Percentiles rank a stretch among this genome's conserved stretches.
Conservation (phyloP, 257 asterid species). For the Paraleonurus japonicus region DNA sequence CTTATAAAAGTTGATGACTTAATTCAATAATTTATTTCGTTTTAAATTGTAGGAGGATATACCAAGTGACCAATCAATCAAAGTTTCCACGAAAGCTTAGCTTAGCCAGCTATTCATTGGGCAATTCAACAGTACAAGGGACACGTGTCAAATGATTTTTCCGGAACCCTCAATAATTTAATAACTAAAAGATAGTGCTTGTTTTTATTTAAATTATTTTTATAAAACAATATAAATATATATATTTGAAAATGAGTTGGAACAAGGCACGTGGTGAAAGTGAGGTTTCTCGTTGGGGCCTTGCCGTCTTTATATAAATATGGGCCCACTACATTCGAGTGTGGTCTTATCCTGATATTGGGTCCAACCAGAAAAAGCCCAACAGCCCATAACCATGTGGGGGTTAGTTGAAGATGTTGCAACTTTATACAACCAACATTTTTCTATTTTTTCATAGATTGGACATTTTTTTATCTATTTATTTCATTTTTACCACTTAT, state of each 20-base stretch:
- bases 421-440: conserved; percentile 25
- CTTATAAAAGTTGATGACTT: not conserved
- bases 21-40: not conserved
- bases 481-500: not conserved
- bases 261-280: conserved; percentile 48
- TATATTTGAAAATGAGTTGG: not conserved
- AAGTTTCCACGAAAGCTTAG: not conserved
- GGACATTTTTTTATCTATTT: not conserved
- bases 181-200: not conserved
- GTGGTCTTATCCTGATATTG: conserved; percentile 28
- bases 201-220: not conserved
- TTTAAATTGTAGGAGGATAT: not conserved
- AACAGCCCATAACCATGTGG: conserved; percentile 36
- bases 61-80: not conserved
- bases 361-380: conserved; percentile 39
- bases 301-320: conserved; percentile 29
- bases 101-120: conserved; percentile 21
- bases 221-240: not conserved
- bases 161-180: not conserved
- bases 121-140: not conserved
- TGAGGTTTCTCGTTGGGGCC: conserved; percentile 37
- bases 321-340: conserved; percentile 31
- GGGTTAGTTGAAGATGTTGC: conserved; percentile 39
- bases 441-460: not conserved
- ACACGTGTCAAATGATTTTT: conserved; percentile 21